Conservation (phyloP, 768 basidiomycete species). For the Mrakia frigida region DNA sequence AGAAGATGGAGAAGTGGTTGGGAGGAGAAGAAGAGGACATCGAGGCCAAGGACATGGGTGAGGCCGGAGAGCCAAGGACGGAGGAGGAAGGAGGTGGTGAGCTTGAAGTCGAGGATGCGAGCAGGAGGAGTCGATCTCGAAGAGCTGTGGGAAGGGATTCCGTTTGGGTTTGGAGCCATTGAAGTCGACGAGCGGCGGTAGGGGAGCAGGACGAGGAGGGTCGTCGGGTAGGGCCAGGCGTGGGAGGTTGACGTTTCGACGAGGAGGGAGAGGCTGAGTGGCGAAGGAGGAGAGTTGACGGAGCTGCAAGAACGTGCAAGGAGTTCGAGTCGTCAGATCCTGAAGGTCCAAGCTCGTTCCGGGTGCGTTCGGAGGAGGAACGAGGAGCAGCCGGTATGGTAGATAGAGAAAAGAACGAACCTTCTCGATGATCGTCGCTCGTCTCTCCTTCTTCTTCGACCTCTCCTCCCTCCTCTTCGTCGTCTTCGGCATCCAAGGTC, state of each 20-base stretch:
- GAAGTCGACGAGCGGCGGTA: constrained; percentile 14
- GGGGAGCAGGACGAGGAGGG: constrained; percentile 15
- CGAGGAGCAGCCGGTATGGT: neutral
- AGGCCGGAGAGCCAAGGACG: neutral
- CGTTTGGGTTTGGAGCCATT: constrained; percentile 18
- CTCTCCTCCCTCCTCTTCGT: neutral
- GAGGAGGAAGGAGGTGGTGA: neutral
- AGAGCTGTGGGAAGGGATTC: constrained; percentile 15
- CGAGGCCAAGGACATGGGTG: neutral
- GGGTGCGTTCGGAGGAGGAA: neutral
- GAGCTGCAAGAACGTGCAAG: neutral
- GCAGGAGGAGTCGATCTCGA: constrained; percentile 18
- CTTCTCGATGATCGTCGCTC: neutral
- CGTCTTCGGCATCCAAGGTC: neutral
- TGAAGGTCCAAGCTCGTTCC: neutral
- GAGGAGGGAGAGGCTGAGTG: neutral
- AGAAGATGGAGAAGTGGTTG: constrained; percentile 1
- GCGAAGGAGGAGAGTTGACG: neutral
- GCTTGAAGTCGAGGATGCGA: neutral
- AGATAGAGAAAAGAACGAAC: neutral
- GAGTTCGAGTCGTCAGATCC: neutral
- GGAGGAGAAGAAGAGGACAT: neutral
- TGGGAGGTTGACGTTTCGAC: neutral
- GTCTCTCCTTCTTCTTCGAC: neutral
- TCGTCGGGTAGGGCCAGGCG: neutral